Base-by-base conservation (phyloP, 495 filamentous ascomycete genomes). In the Aspergillus steynii region DNA sequence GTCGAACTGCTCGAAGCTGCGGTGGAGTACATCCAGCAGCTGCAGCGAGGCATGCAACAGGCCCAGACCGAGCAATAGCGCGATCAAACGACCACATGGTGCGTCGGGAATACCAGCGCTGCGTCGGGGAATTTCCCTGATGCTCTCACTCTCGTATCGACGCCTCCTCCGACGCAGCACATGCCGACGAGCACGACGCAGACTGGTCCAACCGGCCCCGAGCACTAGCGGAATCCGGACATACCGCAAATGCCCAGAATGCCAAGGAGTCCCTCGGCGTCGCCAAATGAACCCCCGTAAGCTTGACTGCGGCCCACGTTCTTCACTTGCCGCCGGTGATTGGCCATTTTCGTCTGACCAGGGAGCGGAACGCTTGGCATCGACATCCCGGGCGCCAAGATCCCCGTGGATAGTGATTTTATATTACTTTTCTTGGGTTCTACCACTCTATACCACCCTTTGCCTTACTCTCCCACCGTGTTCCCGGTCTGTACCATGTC, bases 361-460 rank as follows among this genome's bases (percentile, higher is more conserved):
- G 59, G 55, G 50, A 34, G 55, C 59, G 63, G 63, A 61, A 34
- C 25, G 26, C 63, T 61, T 61, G 63, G 63, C 62, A 45, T 10
- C 5, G 9, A n/a, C 37, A 26, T 25, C 37, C 37, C 10, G 8
- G 55, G 14, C 47, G 46, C 42, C 37, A 47, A 56, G 55, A 49
- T 15, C n/a, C 7, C 31, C 50, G 25, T 4, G 37, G 9, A 42
- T 42, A 42, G 12, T 42, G 37, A 10, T 14, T 14, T 15, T 42
- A 42, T 42, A 42, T 42, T 42, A 10, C 9, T 42, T 12, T 42
- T 42, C 37, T 42, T 42, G 37, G 37, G 1, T 12, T 42, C 12
- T 42, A 42, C 37, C 3, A 9, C 31, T 9, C 31, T 34, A 9
- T 34, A 34, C 31, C 5, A 34, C 6, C 31, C 31, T 7, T 7